A percentile compares a stretch with the other conserved stretches of the same genome.
Evolutionary conservation across 2,329 filamentous ascomycete genomes (phyloP).

Genomic region (Zopfia rhizophila): DNA sequence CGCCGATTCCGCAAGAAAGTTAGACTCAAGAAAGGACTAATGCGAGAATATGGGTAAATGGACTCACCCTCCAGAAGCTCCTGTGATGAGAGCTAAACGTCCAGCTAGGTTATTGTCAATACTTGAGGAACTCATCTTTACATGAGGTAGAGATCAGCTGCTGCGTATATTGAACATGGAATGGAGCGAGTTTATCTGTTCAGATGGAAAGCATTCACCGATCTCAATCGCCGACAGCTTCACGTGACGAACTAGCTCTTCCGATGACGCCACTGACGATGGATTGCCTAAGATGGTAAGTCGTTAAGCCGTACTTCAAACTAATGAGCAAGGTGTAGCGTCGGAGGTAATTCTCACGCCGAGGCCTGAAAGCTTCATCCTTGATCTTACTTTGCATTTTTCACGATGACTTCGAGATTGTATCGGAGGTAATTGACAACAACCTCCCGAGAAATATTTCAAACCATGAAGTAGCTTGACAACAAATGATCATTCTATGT

Average conservation of each 20-base stretch:
- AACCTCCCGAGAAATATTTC: too few species aligned
- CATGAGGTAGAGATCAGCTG: background rate
- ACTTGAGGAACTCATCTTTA: slow-evolving; percentile 11
- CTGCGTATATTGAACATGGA: too few species aligned
- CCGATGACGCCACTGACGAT: background rate
- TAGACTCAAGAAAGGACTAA: background rate
- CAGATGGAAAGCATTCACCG: background rate
- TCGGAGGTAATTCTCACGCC: slow-evolving; percentile 14
- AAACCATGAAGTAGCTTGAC: too few species aligned
- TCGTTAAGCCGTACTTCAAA: too few species aligned
- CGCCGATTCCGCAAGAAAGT: slow-evolving; percentile 63
- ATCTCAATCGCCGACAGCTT: slow-evolving; percentile 22
- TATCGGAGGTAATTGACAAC: too few species aligned
- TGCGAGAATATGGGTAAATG: background rate
- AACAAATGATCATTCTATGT: too few species aligned
- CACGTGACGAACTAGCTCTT: slow-evolving; percentile 12
- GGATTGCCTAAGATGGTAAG: too few species aligned
- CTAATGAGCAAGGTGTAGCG: too few species aligned
- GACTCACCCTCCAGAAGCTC: slow-evolving; percentile 68
- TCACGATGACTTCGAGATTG: too few species aligned
- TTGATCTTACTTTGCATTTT: background rate
- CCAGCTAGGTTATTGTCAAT: slow-evolving; percentile 57
- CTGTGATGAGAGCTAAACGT: slow-evolving; percentile 68
- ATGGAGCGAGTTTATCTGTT: too few species aligned
- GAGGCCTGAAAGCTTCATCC: background rate